Conservation (phyloP, 129 eudicot genomes). For the Calendula officinalis region DNA sequence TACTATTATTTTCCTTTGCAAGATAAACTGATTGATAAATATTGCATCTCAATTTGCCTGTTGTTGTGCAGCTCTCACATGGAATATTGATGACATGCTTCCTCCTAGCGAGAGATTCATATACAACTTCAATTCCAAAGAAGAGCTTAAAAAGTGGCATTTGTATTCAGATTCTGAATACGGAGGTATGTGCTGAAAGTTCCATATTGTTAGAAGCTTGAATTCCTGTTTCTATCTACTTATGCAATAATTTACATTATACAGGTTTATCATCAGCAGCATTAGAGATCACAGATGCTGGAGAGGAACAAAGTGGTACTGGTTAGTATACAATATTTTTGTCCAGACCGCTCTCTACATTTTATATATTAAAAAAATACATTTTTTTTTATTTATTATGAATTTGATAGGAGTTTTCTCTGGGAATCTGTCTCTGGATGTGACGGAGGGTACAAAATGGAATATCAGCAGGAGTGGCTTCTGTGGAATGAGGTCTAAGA, state of each 20-base stretch:
- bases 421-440: constrained; percentile 86
- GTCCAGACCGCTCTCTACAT: constrained; percentile 2
- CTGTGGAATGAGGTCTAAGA: constrained; percentile 97
- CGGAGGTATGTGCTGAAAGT: constrained; percentile 52
- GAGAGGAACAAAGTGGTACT: constrained; percentile 51
- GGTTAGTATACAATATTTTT: constrained; percentile 36
- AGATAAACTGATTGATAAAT: not conserved
- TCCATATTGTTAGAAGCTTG: not conserved
- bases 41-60: not conserved
- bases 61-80: constrained; percentile 64
- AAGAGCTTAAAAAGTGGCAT: constrained; percentile 89
- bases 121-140: constrained; percentile 69
- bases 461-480: constrained; percentile 91
- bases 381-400: not conserved
- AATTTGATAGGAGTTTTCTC: constrained; percentile 64
- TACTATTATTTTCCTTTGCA: too few relatives aligned
- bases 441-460: constrained; percentile 70
- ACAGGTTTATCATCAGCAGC: constrained; percentile 83
- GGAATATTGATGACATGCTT: constrained; percentile 80
- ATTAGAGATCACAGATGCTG: constrained; percentile 70
- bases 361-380: not conserved
- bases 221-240: not conserved
- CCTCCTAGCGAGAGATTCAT: constrained; percentile 76
- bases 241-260: constrained; percentile 13
- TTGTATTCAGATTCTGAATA: constrained; percentile 95